A percentile compares a stretch with the other conserved stretches of the same genome.
Evolutionary conservation across 176 grass and related monocot genomes (phyloP).

Genomic region (Puya raimondii): DNA sequence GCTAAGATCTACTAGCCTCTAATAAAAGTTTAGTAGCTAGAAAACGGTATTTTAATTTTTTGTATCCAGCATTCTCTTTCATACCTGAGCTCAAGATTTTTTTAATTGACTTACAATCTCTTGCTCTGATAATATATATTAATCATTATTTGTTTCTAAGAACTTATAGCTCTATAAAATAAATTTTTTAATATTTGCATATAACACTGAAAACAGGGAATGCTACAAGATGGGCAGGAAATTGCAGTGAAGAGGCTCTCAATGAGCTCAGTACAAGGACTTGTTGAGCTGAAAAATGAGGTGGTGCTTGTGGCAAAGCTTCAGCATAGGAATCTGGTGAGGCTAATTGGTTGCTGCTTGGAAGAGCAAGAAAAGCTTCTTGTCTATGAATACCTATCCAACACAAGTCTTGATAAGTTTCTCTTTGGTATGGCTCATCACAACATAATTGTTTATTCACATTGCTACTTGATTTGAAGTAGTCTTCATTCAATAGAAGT

Average conservation of each 20-base stretch:
- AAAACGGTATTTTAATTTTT: too few species aligned
- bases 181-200: too few species aligned
- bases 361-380: conserved; percentile 40
- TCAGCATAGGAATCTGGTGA: conserved; percentile 49
- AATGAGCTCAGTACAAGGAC: conserved; percentile 27
- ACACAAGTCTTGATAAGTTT: conserved; percentile 40
- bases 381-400: conserved; percentile 38
- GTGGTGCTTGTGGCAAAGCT: conserved; percentile 38
- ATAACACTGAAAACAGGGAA: conserved; percentile 14
- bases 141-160: too few species aligned
- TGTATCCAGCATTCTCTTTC: too few species aligned
- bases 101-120: too few species aligned
- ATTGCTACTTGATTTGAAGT: too few species aligned
- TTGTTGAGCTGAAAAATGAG: conserved; percentile 38
- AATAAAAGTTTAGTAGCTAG: too few species aligned
- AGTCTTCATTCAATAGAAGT: neutral
- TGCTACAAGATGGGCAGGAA: conserved; percentile 19
- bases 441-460: neutral
- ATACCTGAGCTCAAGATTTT: too few species aligned
- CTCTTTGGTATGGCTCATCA: conserved; percentile 18
- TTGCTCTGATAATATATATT: too few species aligned
- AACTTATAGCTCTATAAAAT: too few species aligned
- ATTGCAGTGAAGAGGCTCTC: conserved; percentile 57
- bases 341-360: conserved; percentile 40
- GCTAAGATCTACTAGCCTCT: too few species aligned